Base-by-base conservation (phyloP, 495 filamentous ascomycete genomes). In the Oidiodendron maius region DNA sequence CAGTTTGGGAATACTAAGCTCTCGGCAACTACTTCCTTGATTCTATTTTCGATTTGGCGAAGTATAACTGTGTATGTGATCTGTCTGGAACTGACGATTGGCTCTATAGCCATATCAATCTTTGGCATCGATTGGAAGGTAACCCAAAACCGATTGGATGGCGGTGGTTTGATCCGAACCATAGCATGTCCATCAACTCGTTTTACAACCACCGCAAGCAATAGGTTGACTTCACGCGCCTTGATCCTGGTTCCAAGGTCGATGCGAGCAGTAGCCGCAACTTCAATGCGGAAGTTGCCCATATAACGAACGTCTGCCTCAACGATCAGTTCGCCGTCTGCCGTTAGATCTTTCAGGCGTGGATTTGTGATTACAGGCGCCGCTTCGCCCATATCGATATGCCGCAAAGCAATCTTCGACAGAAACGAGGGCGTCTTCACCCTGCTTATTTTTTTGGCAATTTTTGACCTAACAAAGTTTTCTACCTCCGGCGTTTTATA, bases 381-480 rank as follows among this genome's bases (percentile, higher is more conserved):
- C 1, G 84, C 80, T 58, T 93, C 82, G 0, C 93, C 93, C 57
- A 94, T 86, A 55, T 93, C 80, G 42, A 98, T 88, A 44, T 75
- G 82, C 56, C 83, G 86, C 10, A 98, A 70, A 13, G 75, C 77
- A 40, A 98, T 81, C 46, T 81, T 80, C 46, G 84, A 89, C 28
- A 98, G 78, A 51, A 97, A 96, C 9, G 84, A 82, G 0, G 93
- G 93, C 54, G 89, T 91, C 52, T 90, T 90, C 30, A 95, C 93
- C 18, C 93, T 81, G 3, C 91, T 81, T 23, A 98, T 97, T 67
- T 98, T 98, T 70, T 96, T 96, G 9, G 83, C 87, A 53, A 98
- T 89, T 71, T 95, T 96, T 32, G 78, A 77, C 40, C 81, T 76
- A 23, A 98, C 72, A 43, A 85, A 76, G 43, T 83, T 76, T 61